A percentile compares a stretch with the other conserved stretches of the same genome.
phyloP scores from a whole-genome alignment of 441 rosid genomes.

The Hura crepitans region DNA sequence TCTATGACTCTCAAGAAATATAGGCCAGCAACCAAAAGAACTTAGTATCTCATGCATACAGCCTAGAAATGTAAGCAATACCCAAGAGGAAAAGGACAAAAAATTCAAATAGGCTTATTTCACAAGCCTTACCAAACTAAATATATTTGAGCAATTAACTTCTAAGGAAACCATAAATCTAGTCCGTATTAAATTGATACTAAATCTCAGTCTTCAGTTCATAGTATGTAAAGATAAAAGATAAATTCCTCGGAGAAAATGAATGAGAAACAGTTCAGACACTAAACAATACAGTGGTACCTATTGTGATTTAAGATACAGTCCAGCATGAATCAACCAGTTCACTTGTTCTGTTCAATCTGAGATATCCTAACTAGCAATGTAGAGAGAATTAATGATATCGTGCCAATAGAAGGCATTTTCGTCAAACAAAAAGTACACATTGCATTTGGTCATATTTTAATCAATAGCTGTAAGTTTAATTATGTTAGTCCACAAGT shows the following conservation, averaged over 20 bases:
- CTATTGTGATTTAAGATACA: too few relatives aligned
- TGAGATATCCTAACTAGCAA: neutral
- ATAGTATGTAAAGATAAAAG: neutral
- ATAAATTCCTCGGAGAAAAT: neutral
- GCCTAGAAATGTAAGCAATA: neutral
- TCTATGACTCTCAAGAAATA: conserved; percentile 3
- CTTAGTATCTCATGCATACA: neutral
- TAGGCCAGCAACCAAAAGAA: conserved; percentile 3
- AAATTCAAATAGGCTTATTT: neutral
- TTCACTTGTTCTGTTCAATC: neutral
- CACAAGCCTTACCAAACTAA: neutral
- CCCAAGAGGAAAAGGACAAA: neutral
- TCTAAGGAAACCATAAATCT: neutral
- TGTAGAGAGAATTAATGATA: too few relatives aligned
- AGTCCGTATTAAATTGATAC: conserved; percentile 3
- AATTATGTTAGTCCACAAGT: neutral
- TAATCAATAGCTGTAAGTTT: neutral
- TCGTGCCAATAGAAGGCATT: neutral
- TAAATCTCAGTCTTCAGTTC: neutral
- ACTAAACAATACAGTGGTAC: too few relatives aligned
- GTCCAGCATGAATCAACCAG: too few relatives aligned
- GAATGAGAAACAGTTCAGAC: neutral
- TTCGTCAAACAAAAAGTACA: neutral
- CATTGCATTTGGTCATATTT: neutral
- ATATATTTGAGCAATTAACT: neutral